phyloP scores from a whole-genome alignment of 176 grass and related monocot species.

The Oryza glaberrima region DNA sequence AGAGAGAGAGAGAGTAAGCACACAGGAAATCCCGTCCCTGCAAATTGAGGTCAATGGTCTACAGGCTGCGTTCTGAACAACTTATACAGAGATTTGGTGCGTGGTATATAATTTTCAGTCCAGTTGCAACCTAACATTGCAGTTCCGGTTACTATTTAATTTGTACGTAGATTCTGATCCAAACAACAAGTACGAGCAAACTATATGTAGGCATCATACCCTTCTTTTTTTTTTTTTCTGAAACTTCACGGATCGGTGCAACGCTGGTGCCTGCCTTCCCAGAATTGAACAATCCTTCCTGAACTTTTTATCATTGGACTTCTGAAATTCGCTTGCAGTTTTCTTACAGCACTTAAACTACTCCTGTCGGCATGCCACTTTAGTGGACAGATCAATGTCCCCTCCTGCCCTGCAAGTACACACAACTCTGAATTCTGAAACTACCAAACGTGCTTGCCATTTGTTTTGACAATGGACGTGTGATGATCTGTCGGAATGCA shows the following conservation, averaged over 20 bases:
- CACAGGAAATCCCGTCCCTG: background rate
- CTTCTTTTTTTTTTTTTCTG: background rate
- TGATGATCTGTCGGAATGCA: conserved; percentile 40
- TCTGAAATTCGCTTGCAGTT: background rate
- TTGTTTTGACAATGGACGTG: background rate
- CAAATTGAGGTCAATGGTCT: conserved; percentile 27
- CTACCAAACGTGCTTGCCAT: background rate
- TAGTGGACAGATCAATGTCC: background rate
- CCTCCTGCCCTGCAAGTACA: background rate
- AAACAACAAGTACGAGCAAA: background rate
- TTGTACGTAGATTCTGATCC: background rate
- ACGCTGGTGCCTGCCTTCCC: background rate
- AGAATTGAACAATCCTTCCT: background rate
- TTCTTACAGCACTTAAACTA: background rate
- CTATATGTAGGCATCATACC: background rate
- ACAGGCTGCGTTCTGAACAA: background rate
- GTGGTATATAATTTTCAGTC: background rate
- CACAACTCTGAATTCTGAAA: background rate
- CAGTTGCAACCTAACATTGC: background rate
- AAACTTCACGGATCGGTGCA: conserved; percentile 1
- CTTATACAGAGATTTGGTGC: background rate
- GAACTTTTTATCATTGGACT: background rate
- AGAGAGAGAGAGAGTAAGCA: background rate
- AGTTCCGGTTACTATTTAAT: background rate
- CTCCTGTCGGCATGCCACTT: background rate